Percentiles rank a stretch among this genome's conserved stretches.
Conservation (phyloP, 2,329 filamentous ascomycete genomes). For the Fusarium coffeatum region DNA sequence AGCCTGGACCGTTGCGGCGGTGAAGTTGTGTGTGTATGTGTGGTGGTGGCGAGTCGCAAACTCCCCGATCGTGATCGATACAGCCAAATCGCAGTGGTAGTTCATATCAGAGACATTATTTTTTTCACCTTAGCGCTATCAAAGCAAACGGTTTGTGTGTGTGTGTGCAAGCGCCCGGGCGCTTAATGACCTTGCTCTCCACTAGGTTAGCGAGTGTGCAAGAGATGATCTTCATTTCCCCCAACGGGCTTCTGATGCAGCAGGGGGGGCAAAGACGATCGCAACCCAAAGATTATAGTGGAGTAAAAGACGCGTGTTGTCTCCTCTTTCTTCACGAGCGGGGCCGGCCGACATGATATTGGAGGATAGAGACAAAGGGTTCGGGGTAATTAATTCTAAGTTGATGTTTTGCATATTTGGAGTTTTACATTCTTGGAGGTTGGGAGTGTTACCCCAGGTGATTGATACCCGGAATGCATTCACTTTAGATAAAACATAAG, state of each 20-base stretch:
- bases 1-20: slow-evolving; percentile 15
- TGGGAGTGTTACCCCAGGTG: slow-evolving; percentile 13
- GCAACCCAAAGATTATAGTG: slow-evolving; percentile 27
- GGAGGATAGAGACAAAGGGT: background rate
- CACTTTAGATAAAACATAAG: background rate
- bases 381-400: slow-evolving; percentile 8
- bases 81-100: slow-evolving; percentile 2
- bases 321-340: slow-evolving; percentile 7
- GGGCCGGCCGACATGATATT: slow-evolving; percentile 25
- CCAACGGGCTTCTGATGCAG: slow-evolving; percentile 32
- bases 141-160: background rate
- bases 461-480: slow-evolving; percentile 5
- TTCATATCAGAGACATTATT: slow-evolving; percentile 23
- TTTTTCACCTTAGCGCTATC: slow-evolving; percentile 22
- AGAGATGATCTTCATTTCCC: slow-evolving; percentile 46
- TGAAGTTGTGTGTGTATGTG: slow-evolving; percentile 4
- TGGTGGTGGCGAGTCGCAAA: slow-evolving; percentile 21
- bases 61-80: slow-evolving; percentile 36
- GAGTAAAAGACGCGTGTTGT: slow-evolving; percentile 39
- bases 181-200: slow-evolving; percentile 16
- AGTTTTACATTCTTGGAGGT: slow-evolving; percentile 15
- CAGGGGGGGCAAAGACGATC: slow-evolving; percentile 22
- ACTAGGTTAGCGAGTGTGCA: slow-evolving; percentile 11
- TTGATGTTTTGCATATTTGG: slow-evolving; percentile 24
- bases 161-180: slow-evolving; percentile 32